Evolutionary conservation across 805 yeast genomes (phyloP).

Genomic region (Metschnikowia borealis): DNA sequence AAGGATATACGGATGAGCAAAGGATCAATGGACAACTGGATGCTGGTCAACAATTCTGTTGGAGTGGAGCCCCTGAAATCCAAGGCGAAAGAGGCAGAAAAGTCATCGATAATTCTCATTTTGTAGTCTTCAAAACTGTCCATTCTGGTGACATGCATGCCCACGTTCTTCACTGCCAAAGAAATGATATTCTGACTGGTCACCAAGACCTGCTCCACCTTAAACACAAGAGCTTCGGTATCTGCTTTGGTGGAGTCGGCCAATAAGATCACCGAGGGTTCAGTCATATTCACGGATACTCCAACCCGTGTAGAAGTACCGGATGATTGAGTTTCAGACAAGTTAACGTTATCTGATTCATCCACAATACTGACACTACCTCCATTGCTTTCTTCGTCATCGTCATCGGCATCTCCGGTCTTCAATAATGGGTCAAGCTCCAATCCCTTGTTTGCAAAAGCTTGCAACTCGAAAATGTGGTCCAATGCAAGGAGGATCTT

Average conservation of each 20-base stretch:
- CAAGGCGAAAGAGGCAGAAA: slow-evolving; percentile 68
- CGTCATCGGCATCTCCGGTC: slow-evolving; percentile 16
- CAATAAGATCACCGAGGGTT: slow-evolving; percentile 71
- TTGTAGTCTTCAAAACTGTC: slow-evolving; percentile 55
- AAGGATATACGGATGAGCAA: slow-evolving; percentile 76
- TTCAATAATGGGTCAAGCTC: slow-evolving; percentile 18
- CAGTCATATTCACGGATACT: slow-evolving; percentile 63
- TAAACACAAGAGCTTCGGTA: slow-evolving; percentile 88
- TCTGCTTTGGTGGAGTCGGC: slow-evolving; percentile 69
- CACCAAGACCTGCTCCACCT: slow-evolving; percentile 71
- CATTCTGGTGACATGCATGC: slow-evolving; percentile 83
- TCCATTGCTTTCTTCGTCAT: not conserved
- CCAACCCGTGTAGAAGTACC: slow-evolving; percentile 30
- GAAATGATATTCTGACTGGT: slow-evolving; percentile 66
- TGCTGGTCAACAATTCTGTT: slow-evolving; percentile 54
- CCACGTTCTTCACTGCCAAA: slow-evolving; percentile 70
- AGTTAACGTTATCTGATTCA: not conserved
- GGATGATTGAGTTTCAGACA: not conserved
- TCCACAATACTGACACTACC: not conserved
- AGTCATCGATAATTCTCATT: slow-evolving; percentile 81
- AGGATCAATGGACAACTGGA: slow-evolving; percentile 75
- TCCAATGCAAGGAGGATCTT: slow-evolving; percentile 79
- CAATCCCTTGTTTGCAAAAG: slow-evolving; percentile 53
- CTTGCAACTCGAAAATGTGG: slow-evolving; percentile 71
- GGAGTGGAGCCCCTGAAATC: slow-evolving; percentile 67